Percentiles rank a stretch among this genome's conserved stretches.
Evolutionary conservation across 169 alveolate species (phyloP).

Genomic region (Plasmodium yoelii): DNA sequence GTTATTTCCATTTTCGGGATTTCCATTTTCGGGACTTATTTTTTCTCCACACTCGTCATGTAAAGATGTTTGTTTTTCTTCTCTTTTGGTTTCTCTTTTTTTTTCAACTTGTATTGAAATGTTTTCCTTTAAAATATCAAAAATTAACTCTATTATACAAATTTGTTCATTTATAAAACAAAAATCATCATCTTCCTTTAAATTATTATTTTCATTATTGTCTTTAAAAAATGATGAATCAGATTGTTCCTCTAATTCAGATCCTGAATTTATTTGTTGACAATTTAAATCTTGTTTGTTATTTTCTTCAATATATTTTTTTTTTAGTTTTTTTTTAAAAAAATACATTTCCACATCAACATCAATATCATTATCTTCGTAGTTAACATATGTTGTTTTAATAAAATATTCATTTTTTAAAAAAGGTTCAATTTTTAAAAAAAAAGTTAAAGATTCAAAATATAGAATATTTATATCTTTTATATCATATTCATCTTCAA

Average conservation of each 20-base stretch:
- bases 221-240: slow-evolving; percentile 1
- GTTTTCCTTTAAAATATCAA: slow-evolving; percentile 26
- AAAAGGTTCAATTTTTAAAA: slow-evolving; percentile 28
- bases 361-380: slow-evolving; percentile 34
- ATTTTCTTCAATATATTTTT: slow-evolving; percentile 18
- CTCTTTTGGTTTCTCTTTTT: background rate
- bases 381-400: slow-evolving; percentile 7
- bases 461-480: slow-evolving; percentile 35
- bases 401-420: slow-evolving; percentile 30
- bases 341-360: slow-evolving; percentile 75
- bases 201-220: slow-evolving; percentile 6
- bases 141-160: slow-evolving; percentile 11
- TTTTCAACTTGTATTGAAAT: slow-evolving; percentile 2
- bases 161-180: slow-evolving; percentile 7
- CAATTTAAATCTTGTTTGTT: background rate
- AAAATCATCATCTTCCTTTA: slow-evolving; percentile 6
- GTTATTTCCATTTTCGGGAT: too few relatives aligned
- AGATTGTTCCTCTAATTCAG: background rate
- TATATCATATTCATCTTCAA: background rate
- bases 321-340: slow-evolving; percentile 57
- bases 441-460: slow-evolving; percentile 33
- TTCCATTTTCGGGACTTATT: too few relatives aligned
- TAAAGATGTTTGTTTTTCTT: background rate
- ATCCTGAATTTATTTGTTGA: background rate
- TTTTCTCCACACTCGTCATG: background rate